These are phyloP conservation scores for Xylaria sp. DNA, from an alignment of 2,329 filamentous ascomycete species.

Conservation along the genomic window DNA sequence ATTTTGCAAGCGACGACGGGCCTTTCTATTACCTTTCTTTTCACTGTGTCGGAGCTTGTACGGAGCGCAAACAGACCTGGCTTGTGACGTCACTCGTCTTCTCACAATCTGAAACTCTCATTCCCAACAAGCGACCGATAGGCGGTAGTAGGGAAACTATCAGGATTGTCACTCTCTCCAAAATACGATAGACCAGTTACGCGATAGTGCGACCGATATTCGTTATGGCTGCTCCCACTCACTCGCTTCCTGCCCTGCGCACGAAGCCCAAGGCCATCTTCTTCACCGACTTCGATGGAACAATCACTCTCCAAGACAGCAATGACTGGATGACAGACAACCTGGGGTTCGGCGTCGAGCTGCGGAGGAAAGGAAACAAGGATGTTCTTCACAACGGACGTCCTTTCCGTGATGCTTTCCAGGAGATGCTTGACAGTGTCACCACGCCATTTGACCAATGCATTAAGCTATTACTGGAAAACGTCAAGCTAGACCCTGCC, in stretches of 20 bases:
- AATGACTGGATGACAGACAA: conserved; percentile 86
- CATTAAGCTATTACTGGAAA: conserved; percentile 78
- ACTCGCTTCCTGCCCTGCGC: conserved; percentile 65
- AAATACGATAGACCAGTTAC: not conserved
- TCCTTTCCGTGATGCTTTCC: conserved; percentile 87
- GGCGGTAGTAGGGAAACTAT: not conserved
- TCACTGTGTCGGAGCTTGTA: not conserved
- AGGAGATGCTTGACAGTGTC: conserved; percentile 91
- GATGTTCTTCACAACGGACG: conserved; percentile 78
- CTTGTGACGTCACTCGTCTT: conserved; percentile 19
- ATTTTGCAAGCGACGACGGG: not conserved
- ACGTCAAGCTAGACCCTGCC: conserved; percentile 88
- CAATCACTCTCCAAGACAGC: conserved; percentile 79
- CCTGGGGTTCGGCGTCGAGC: conserved; percentile 81
- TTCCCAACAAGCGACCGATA: conserved; percentile 11
- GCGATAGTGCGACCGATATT: not conserved
- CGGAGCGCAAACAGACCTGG: not conserved
- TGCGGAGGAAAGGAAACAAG: conserved; percentile 77
- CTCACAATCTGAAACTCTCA: not conserved
- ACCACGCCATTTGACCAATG: conserved; percentile 83
- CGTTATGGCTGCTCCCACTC: conserved; percentile 27
- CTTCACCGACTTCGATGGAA: conserved; percentile 99
- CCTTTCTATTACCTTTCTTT: not conserved
- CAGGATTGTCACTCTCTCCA: not conserved
- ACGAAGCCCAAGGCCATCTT: conserved; percentile 91